Conservation (phyloP, 805 yeast species). For the Saturnispora diversa region DNA sequence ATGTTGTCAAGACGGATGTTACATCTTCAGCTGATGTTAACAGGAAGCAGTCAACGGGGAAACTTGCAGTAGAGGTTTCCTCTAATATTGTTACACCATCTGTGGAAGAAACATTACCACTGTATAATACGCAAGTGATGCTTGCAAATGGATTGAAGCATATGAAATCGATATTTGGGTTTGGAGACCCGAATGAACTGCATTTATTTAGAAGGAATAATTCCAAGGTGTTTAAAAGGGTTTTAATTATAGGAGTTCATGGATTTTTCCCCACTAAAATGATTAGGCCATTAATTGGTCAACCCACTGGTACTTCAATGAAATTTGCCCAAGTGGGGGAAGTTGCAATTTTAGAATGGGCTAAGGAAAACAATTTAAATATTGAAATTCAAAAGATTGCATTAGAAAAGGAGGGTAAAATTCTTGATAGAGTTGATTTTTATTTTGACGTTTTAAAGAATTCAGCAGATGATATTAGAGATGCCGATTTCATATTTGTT, state of each 20-base stretch:
- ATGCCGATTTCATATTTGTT: constrained; percentile 79
- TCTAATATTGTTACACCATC: constrained; percentile 26
- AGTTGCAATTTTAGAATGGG: constrained; percentile 62
- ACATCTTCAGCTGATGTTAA: constrained; percentile 2
- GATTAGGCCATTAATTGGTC: constrained; percentile 81
- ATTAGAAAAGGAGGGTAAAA: constrained; percentile 86
- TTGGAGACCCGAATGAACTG: constrained; percentile 9
- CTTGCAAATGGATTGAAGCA: constrained; percentile 14
- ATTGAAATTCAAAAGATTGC: constrained; percentile 82
- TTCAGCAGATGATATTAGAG: constrained; percentile 40
- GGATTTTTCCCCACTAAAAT: constrained; percentile 90
- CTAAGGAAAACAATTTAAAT: constrained; percentile 35
- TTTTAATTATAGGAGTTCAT: constrained; percentile 85
- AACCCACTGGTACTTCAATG: constrained; percentile 92
- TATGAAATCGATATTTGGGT: constrained; percentile 17
- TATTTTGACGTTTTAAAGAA: constrained; percentile 64
- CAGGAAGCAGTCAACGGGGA: neutral
- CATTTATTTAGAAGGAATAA: constrained; percentile 19
- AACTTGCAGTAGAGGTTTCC: neutral
- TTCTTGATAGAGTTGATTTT: constrained; percentile 75
- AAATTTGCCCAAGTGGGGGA: constrained; percentile 91
- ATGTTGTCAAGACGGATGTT: constrained; percentile 13
- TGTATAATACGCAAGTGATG: constrained; percentile 13
- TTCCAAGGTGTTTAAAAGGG: constrained; percentile 38
- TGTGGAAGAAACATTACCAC: constrained; percentile 24